phyloP scores from a whole-genome alignment of 2,329 filamentous ascomycete species.

The Penicillium frequentans region DNA sequence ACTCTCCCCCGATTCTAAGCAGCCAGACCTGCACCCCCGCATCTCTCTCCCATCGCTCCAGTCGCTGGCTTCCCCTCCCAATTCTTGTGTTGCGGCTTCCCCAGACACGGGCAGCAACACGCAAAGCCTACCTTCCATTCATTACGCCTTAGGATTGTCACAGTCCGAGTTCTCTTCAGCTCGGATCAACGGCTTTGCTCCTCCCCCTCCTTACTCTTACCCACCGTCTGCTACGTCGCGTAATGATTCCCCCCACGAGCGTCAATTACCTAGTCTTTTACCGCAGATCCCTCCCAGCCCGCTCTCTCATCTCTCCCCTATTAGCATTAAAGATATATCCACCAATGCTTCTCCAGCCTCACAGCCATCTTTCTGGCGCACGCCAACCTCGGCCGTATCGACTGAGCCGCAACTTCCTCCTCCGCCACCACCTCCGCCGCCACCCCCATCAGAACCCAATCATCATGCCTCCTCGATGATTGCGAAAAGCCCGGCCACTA shows the following conservation, averaged over 20 bases:
- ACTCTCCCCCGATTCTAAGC: slow-evolving; percentile 31
- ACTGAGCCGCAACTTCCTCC: slow-evolving; percentile 2
- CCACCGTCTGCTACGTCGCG: slow-evolving; percentile 28
- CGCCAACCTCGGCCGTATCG: slow-evolving; percentile 7
- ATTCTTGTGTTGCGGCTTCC: slow-evolving; percentile 32
- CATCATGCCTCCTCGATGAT: slow-evolving; percentile 25
- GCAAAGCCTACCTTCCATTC: slow-evolving; percentile 43
- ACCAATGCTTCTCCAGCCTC: slow-evolving; percentile 37
- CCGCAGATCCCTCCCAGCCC: slow-evolving; percentile 36
- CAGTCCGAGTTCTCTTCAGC: slow-evolving; percentile 28
- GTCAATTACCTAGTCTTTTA: slow-evolving; percentile 29
- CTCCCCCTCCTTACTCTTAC: slow-evolving; percentile 24
- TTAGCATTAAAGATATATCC: slow-evolving; percentile 38
- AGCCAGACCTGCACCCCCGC: slow-evolving; percentile 18
- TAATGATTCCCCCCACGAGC: slow-evolving; percentile 30
- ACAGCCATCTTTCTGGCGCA: slow-evolving; percentile 30
- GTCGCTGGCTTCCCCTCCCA: slow-evolving; percentile 40
- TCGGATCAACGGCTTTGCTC: slow-evolving; percentile 26
- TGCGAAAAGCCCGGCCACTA: slow-evolving; percentile 35
- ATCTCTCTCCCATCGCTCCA: slow-evolving; percentile 43
- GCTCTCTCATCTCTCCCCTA: slow-evolving; percentile 39
- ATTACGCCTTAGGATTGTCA: slow-evolving; percentile 37
- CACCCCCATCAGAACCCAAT: slow-evolving; percentile 14
- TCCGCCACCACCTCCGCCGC: slow-evolving; percentile 26
- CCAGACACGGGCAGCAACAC: slow-evolving; percentile 30